Conservation (phyloP, 768 basidiomycete species). For the Piloderma croceum region DNA sequence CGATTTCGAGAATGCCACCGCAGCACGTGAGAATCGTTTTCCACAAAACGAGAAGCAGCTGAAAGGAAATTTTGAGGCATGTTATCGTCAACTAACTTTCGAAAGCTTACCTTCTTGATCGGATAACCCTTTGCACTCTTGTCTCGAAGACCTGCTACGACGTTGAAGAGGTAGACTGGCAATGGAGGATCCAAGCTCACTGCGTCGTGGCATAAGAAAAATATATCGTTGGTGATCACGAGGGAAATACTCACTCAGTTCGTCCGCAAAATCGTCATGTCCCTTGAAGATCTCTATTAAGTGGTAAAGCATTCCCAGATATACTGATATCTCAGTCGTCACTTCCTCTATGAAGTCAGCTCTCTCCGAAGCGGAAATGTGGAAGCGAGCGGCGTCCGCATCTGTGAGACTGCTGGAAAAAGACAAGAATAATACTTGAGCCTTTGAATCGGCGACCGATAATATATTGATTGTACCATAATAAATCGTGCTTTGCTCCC, state of each 20-base stretch:
- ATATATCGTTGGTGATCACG: not conserved
- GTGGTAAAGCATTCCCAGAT: constrained; percentile 92
- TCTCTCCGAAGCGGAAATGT: constrained; percentile 64
- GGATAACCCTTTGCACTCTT: constrained; percentile 95
- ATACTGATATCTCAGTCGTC: constrained; percentile 87
- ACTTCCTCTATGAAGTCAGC: constrained; percentile 84
- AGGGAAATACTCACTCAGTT: constrained; percentile 69
- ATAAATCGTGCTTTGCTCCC: constrained; percentile 76
- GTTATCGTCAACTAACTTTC: constrained; percentile 5
- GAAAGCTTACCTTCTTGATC: constrained; percentile 76
- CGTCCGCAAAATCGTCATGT: constrained; percentile 92
- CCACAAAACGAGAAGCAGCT: constrained; percentile 94
- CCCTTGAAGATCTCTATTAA: constrained; percentile 90
- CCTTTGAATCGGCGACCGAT: too few relatives aligned
- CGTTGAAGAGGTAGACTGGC: constrained; percentile 85
- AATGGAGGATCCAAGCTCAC: constrained; percentile 95
- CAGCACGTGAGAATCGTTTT: constrained; percentile 89
- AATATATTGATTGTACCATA: too few relatives aligned
- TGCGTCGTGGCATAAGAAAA: constrained; percentile 24
- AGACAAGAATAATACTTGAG: too few relatives aligned
- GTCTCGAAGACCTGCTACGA: constrained; percentile 86
- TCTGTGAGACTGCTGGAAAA: constrained; percentile 68
- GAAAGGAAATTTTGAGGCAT: constrained; percentile 8
- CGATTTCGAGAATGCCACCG: constrained; percentile 85
- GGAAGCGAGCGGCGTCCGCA: constrained; percentile 63